Conservation (phyloP, 2,329 filamentous ascomycete genomes). For the Periconia digitata region DNA sequence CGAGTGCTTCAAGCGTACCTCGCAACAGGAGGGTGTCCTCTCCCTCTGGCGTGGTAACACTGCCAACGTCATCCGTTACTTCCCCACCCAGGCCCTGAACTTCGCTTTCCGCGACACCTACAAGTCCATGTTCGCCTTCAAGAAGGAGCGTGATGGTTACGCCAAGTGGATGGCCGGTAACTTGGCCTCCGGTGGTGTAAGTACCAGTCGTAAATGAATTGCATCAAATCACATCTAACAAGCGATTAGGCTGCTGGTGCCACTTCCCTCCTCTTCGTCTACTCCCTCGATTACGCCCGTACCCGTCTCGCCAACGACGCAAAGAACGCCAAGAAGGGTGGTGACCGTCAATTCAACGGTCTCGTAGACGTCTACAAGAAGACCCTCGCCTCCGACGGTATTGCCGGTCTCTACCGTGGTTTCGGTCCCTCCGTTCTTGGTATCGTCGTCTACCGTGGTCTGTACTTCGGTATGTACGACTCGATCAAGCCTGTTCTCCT, state of each 20-base stretch:
- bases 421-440: conserved; percentile 99
- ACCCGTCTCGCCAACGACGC: conserved; percentile 99
- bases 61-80: conserved; percentile 99
- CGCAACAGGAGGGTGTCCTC: conserved; percentile 86
- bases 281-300: conserved; percentile 99
- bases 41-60: conserved; percentile 99
- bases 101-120: conserved; percentile 99
- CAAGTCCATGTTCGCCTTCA: conserved; percentile 99
- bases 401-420: conserved; percentile 99
- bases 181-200: conserved; percentile 99
- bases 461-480: conserved; percentile 99
- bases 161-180: conserved; percentile 99
- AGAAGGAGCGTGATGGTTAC: conserved; percentile 99
- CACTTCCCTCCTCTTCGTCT: conserved; percentile 99
- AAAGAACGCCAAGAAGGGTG: conserved; percentile 96
- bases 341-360: conserved; percentile 99
- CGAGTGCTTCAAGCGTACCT: conserved; percentile 95
- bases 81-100: conserved; percentile 99
- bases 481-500: conserved; percentile 99
- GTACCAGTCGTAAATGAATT: conserved; percentile 40
- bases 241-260: conserved; percentile 81
- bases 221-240: conserved; percentile 13
- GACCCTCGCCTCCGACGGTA: conserved; percentile 97
- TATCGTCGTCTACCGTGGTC: conserved; percentile 99
- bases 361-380: conserved; percentile 99